Evolutionary conservation across 2,329 filamentous ascomycete genomes (phyloP).

Genomic region (Aspergillus amoenus): DNA sequence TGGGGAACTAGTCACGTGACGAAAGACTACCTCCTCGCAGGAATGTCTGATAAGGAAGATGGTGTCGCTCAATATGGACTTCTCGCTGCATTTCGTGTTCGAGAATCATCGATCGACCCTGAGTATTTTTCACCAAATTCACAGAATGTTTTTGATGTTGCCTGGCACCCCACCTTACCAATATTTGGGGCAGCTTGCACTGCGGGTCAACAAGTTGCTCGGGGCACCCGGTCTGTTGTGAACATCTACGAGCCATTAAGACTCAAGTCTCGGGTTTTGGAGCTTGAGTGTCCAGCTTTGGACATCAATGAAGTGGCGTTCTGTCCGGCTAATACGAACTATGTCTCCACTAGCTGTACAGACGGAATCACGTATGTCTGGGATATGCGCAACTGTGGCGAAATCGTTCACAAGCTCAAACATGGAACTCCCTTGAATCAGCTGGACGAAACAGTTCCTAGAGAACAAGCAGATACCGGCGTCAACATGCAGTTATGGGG

Average conservation of each 20-base stretch:
- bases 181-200: constrained; percentile 56
- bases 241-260: constrained; percentile 51
- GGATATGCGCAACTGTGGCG: constrained; percentile 52
- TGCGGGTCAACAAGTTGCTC: constrained; percentile 33
- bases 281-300: constrained; percentile 57
- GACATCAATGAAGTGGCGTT: constrained; percentile 63
- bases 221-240: constrained; percentile 49
- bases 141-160: constrained; percentile 58
- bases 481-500: constrained; percentile 61
- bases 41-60: constrained; percentile 48
- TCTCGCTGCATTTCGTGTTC: constrained; percentile 55
- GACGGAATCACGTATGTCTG: constrained; percentile 61
- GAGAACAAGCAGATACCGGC: constrained; percentile 57
- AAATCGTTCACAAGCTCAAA: constrained; percentile 48
- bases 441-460: constrained; percentile 36
- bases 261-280: constrained; percentile 37
- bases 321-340: constrained; percentile 45
- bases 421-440: constrained; percentile 55
- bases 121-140: constrained; percentile 48
- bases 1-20: constrained; percentile 46
- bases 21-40: constrained; percentile 52
- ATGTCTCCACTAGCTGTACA: constrained; percentile 61
- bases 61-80: constrained; percentile 48
- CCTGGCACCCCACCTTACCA: constrained; percentile 54
- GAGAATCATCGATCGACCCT: constrained; percentile 33